Percentiles rank a stretch among this genome's conserved stretches.
phyloP scores from a whole-genome alignment of 2,329 filamentous ascomycete genomes.

The Beauveria brongniartii region DNA sequence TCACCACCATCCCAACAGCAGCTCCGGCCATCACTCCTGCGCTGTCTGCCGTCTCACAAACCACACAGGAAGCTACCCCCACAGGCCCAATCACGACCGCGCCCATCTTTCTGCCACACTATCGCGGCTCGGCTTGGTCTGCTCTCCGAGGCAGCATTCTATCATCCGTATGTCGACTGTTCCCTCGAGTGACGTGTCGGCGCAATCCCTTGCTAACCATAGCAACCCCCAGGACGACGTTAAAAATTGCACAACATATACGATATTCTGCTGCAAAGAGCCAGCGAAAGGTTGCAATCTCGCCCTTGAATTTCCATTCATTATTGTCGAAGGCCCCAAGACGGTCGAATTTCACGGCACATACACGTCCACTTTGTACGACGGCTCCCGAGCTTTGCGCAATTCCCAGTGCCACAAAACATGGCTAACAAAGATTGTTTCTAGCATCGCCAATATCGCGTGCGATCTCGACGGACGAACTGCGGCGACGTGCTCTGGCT shows the following conservation, averaged over 20 bases:
- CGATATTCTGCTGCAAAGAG: slow-evolving; percentile 39
- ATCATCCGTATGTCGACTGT: slow-evolving; percentile 27
- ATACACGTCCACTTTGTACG: slow-evolving; percentile 35
- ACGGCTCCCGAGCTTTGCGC: background rate
- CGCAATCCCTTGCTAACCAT: background rate
- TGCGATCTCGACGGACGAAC: slow-evolving; percentile 35
- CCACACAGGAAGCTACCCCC: slow-evolving; percentile 7
- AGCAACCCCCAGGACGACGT: slow-evolving; percentile 24
- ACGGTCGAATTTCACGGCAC: slow-evolving; percentile 37
- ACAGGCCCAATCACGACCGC: slow-evolving; percentile 29
- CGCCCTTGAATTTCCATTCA: slow-evolving; percentile 38
- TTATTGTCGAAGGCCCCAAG: slow-evolving; percentile 36
- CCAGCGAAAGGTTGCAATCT: slow-evolving; percentile 34
- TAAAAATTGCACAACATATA: slow-evolving; percentile 34
- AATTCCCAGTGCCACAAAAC: background rate
- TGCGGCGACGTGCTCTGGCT: slow-evolving; percentile 39
- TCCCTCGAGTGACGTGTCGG: background rate
- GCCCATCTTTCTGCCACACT: slow-evolving; percentile 38
- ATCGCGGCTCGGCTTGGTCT: slow-evolving; percentile 33
- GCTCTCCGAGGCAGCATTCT: slow-evolving; percentile 38
- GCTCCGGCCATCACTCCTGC: slow-evolving; percentile 14
- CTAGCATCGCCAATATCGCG: slow-evolving; percentile 35
- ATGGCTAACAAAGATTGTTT: slow-evolving; percentile 5
- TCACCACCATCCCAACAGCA: slow-evolving; percentile 11
- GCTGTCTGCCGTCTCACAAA: background rate